phyloP scores from a whole-genome alignment of 768 basidiomycete genomes.

The Gautieria morchelliformis region DNA sequence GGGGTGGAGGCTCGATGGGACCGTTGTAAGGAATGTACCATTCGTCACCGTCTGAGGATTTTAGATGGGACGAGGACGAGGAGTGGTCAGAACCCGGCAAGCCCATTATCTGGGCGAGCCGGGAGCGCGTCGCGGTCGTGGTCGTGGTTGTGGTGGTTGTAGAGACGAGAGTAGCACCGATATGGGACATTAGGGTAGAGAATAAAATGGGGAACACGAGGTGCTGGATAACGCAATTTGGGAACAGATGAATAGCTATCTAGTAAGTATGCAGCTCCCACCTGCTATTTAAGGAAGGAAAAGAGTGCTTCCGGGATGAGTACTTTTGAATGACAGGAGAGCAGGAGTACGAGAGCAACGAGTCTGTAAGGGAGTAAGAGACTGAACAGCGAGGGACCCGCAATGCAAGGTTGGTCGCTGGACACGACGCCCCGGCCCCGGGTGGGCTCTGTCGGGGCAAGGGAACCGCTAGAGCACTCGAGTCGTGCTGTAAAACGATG shows the following conservation, averaged over 20 bases:
- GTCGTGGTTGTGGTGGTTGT: background rate
- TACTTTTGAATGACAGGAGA: too few relatives aligned
- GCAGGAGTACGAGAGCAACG: too few relatives aligned
- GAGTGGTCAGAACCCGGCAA: background rate
- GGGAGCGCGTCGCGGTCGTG: background rate
- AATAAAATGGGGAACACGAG: background rate
- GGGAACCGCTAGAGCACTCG: too few relatives aligned
- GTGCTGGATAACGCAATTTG: background rate
- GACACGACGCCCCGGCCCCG: too few relatives aligned
- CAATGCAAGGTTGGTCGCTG: too few relatives aligned
- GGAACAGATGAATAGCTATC: background rate
- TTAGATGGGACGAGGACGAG: background rate
- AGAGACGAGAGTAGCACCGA: background rate
- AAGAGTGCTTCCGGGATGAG: too few relatives aligned
- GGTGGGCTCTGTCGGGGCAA: too few relatives aligned
- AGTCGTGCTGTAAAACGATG: too few relatives aligned
- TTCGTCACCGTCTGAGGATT: conserved; percentile 27
- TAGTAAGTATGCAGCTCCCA: background rate
- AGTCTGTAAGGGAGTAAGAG: too few relatives aligned
- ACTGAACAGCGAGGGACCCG: too few relatives aligned
- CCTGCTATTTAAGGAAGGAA: background rate
- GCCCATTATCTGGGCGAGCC: background rate
- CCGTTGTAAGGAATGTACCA: conserved; percentile 63
- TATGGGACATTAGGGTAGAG: background rate
- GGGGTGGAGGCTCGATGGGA: conserved; percentile 39